Conservation (phyloP, 2,329 filamentous ascomycete species). For the Diplodia scrobiculata region DNA sequence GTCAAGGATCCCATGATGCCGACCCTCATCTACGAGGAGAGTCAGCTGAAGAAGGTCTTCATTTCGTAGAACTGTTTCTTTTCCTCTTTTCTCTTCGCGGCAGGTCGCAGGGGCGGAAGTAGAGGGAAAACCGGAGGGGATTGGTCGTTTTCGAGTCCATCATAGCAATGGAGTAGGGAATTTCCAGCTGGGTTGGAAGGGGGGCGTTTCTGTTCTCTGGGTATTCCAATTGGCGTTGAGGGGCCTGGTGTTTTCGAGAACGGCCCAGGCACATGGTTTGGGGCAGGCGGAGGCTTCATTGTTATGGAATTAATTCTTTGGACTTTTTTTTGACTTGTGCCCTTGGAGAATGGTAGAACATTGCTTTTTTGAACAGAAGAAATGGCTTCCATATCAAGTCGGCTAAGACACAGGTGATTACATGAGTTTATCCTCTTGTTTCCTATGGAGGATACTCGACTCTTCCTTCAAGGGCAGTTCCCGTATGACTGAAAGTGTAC, state of each 20-base stretch:
- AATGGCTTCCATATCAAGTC: neutral
- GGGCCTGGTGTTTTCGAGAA: neutral
- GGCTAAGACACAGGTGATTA: neutral
- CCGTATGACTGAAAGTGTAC: too few relatives aligned
- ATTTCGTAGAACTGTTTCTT: conserved; percentile 62
- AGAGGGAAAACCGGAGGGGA: neutral
- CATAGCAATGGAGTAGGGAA: conserved; percentile 4
- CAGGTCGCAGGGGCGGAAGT: neutral
- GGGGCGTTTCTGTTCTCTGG: neutral
- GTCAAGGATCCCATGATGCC: conserved; percentile 76
- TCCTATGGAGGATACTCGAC: too few relatives aligned
- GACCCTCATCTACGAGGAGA: conserved; percentile 61
- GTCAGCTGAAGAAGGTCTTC: conserved; percentile 80
- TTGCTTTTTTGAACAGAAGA: neutral
- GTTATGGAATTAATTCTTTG: neutral
- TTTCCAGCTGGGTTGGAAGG: neutral
- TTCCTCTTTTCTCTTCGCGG: neutral
- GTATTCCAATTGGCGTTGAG: neutral
- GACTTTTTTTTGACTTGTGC: neutral
- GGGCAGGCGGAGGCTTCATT: neutral
- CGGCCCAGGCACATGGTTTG: too few relatives aligned
- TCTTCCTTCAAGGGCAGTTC: too few relatives aligned
- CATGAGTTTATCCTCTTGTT: neutral
- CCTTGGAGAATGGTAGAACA: neutral
- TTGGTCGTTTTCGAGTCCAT: neutral